Evolutionary conservation across 2,329 filamentous ascomycete species (phyloP).

Genomic region (Pestalotiopsis sp.): DNA sequence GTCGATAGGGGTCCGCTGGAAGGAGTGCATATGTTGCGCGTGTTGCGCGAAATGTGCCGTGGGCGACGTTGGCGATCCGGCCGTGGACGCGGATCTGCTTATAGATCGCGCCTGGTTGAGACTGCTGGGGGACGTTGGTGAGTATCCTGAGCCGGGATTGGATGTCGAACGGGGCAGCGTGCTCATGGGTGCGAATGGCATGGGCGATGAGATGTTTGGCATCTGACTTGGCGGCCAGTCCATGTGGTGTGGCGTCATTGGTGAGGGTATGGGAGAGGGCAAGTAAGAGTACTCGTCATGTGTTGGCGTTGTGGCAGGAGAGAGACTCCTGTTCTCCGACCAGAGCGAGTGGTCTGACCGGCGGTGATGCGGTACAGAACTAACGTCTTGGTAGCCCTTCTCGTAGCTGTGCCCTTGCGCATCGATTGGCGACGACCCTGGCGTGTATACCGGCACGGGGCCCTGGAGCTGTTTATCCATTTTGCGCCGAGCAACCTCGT

Average conservation of each 20-base stretch:
- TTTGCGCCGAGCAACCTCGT: conserved; percentile 54
- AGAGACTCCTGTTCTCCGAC: conserved; percentile 28
- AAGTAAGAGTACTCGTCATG: conserved; percentile 38
- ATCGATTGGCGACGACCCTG: conserved; percentile 40
- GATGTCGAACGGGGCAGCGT: conserved; percentile 30
- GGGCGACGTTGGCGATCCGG: conserved; percentile 22
- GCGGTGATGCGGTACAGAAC: conserved; percentile 35
- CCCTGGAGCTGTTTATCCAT: conserved; percentile 54
- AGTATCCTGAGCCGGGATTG: conserved; percentile 26
- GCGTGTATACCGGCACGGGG: conserved; percentile 51
- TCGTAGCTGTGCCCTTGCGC: conserved; percentile 17
- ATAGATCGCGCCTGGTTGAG: conserved; percentile 25
- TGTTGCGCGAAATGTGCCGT: conserved; percentile 26
- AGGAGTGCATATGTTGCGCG: conserved; percentile 32
- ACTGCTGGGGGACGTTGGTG: conserved; percentile 24
- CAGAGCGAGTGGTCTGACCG: conserved; percentile 29
- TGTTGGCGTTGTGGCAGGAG: conserved; percentile 34
- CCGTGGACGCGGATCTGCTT: conserved; percentile 31
- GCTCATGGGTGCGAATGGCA: conserved; percentile 36
- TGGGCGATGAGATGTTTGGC: conserved; percentile 45
- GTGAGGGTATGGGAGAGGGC: conserved; percentile 42
- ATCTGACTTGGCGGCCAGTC: conserved; percentile 43
- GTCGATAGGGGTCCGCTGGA: conserved; percentile 55
- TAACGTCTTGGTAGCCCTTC: conserved; percentile 38
- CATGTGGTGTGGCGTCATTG: conserved; percentile 45